A percentile compares a stretch with the other conserved stretches of the same genome.
Conservation (phyloP, 179 eudicot species). For the Sideroxylon spinosum region DNA sequence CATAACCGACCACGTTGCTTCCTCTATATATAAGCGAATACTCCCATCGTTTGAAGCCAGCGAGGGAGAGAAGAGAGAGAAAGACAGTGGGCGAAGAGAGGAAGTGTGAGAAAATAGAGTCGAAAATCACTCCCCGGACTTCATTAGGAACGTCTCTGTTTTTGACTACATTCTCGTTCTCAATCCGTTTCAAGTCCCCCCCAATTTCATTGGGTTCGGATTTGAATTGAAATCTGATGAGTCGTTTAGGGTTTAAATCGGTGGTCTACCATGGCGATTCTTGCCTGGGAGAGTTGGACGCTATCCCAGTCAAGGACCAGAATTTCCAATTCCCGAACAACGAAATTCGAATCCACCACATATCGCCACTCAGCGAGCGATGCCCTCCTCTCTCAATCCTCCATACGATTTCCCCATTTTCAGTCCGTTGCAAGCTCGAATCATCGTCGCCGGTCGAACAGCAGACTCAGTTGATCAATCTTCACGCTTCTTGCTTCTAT, state of each 20-base stretch:
- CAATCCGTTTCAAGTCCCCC: not conserved
- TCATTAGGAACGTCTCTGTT: not conserved
- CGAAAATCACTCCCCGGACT: not conserved
- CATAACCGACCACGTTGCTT: slow-evolving; percentile 15
- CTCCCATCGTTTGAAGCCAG: slow-evolving; percentile 26
- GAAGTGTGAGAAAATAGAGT: not conserved
- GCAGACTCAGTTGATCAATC: slow-evolving; percentile 43
- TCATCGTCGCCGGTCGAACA: slow-evolving; percentile 40
- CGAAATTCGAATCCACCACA: slow-evolving; percentile 68
- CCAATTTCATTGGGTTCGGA: not conserved
- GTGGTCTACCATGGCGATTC: slow-evolving; percentile 54
- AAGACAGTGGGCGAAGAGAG: slow-evolving; percentile 12
- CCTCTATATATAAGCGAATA: slow-evolving; percentile 17
- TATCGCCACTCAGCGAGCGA: slow-evolving; percentile 58
- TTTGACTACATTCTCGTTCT: slow-evolving; percentile 7
- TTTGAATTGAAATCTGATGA: slow-evolving; percentile 25
- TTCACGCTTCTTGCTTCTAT: slow-evolving; percentile 70
- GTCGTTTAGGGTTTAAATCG: slow-evolving; percentile 58
- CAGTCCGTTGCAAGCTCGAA: slow-evolving; percentile 80
- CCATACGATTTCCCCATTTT: slow-evolving; percentile 58
- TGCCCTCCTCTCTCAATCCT: slow-evolving; percentile 76
- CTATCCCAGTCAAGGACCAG: slow-evolving; percentile 37
- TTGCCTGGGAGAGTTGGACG: slow-evolving; percentile 51
- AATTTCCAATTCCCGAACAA: slow-evolving; percentile 68
- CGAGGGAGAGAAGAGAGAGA: slow-evolving; percentile 14